Evolutionary conservation across 1,284 basidiomycete genomes (phyloP), one percentile per base, ranked within the genome.

Genomic region (Ustilago lituana): DNA sequence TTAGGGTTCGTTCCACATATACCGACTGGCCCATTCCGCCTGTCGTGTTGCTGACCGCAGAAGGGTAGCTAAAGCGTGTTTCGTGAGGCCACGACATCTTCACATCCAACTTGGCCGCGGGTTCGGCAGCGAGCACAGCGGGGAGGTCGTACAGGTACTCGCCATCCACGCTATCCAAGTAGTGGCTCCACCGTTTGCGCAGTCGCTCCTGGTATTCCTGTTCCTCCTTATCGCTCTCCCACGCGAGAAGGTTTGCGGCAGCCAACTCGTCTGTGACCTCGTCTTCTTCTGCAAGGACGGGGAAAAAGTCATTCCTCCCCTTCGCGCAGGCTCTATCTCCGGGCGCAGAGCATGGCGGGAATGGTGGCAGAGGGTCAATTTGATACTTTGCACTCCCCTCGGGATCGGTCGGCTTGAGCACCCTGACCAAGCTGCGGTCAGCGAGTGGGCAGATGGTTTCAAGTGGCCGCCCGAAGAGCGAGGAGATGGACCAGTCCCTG

Each of bases 1-100:
- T 86, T 12, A 94, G 85, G 1, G 88, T 88, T 8, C 94, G 88
- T 19, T 86, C 87, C 2, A 93, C 85, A 3, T 87, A 88, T 19
- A 95, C 41, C 20, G 14, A 11, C 10, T 36, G 37, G 27, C n/a
- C 12, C 12, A 12, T 29, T 12, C 27, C 12, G 12, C 12, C 12
- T 12, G 6, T 12, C 27, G 27, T 29, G 27, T 29, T 29, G 7
- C n/a, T n/a, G n/a, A n/a, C n/a, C n/a, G n/a, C n/a, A n/a, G 48
- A 15, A 5, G 84, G 84, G 51, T 84, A 82, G 12, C 51, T 47
- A 55, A 85, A 85, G n/a, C 68, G 57, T 9, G 68, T 76, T 52
- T 85, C 85, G n/a, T 66, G 79, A 1, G 83, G 80, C 84, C 84
- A 85, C 10, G 53, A 71, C 53, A 85, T 67, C 9, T 37, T 23